Evolutionary conservation across 139 green algal genomes (phyloP).

Genomic region (Gonium pectorale): DNA sequence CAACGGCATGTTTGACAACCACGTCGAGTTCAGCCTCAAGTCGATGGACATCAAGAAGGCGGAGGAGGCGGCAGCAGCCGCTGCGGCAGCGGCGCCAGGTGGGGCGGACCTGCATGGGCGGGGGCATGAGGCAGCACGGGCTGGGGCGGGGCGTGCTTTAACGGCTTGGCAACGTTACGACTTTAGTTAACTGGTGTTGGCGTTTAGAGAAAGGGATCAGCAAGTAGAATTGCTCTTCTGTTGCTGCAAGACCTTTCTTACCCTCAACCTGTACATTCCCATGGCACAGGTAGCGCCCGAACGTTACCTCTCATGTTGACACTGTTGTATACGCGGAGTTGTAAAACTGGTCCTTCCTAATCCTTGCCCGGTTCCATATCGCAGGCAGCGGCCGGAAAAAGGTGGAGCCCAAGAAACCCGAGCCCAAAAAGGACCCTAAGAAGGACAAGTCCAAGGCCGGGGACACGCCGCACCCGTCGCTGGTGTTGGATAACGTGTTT

Average conservation of each 20-base stretch:
- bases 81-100: not conserved
- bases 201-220: too few species aligned
- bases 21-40: slow-evolving; percentile 74
- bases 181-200: too few species aligned
- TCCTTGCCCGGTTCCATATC: not conserved
- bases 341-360: too few species aligned
- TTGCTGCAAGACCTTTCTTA: too few species aligned
- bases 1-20: slow-evolving; percentile 78
- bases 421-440: slow-evolving; percentile 39
- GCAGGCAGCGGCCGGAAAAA: slow-evolving; percentile 27
- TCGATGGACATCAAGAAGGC: slow-evolving; percentile 18
- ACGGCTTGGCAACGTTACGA: too few species aligned
- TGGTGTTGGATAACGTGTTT: slow-evolving; percentile 56
- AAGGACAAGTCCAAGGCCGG: slow-evolving; percentile 29
- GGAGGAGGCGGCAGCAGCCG: slow-evolving; percentile 34
- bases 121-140: not conserved
- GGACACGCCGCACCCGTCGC: not conserved
- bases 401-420: slow-evolving; percentile 33
- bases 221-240: too few species aligned
- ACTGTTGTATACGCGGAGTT: too few species aligned
- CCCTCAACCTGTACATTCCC: too few species aligned
- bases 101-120: not conserved
- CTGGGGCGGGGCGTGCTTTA: too few species aligned
- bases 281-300: too few species aligned
- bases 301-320: too few species aligned